A percentile compares a stretch with the other conserved stretches of the same genome.
phyloP scores from a whole-genome alignment of 2,329 filamentous ascomycete genomes.

The Teratosphaeria epicoccoides region DNA sequence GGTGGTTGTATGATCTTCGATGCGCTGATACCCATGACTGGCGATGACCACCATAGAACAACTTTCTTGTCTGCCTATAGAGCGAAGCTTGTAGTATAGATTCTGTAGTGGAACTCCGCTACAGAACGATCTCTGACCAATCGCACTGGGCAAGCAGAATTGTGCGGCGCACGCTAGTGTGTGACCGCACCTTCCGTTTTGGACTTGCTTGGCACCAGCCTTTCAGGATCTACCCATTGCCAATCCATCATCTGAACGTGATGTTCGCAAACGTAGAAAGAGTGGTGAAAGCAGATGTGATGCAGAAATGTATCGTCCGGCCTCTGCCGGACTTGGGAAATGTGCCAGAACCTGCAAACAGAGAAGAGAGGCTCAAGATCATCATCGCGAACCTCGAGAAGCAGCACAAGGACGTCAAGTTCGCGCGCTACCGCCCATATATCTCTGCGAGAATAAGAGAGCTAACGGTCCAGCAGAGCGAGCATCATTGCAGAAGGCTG shows the following conservation, averaged over 20 bases:
- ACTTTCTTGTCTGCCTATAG: no score
- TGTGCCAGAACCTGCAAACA: slow-evolving; percentile 7
- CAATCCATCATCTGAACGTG: no score
- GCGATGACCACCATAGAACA: neutral
- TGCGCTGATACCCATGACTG: slow-evolving; percentile 1
- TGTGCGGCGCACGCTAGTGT: no score
- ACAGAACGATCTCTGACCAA: no score
- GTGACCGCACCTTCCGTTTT: no score
- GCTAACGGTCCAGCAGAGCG: neutral
- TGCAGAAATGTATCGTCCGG: slow-evolving; percentile 11
- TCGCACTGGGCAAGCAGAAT: no score
- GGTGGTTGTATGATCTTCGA: neutral
- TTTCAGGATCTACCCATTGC: no score
- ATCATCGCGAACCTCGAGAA: slow-evolving; percentile 17
- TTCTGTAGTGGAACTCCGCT: no score
- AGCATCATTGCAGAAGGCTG: slow-evolving; percentile 11
- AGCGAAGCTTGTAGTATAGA: no score
- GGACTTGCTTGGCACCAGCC: no score
- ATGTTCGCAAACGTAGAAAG: no score
- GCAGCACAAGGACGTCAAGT: slow-evolving; percentile 11
- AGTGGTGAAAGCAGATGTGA: no score
- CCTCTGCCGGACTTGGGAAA: slow-evolving; percentile 9
- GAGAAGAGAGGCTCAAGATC: slow-evolving; percentile 11
- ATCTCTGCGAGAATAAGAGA: neutral
- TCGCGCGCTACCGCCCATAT: neutral